A percentile compares a stretch with the other conserved stretches of the same genome.
Evolutionary conservation across 768 basidiomycete genomes (phyloP).

Genomic region (Suillus subluteus): DNA sequence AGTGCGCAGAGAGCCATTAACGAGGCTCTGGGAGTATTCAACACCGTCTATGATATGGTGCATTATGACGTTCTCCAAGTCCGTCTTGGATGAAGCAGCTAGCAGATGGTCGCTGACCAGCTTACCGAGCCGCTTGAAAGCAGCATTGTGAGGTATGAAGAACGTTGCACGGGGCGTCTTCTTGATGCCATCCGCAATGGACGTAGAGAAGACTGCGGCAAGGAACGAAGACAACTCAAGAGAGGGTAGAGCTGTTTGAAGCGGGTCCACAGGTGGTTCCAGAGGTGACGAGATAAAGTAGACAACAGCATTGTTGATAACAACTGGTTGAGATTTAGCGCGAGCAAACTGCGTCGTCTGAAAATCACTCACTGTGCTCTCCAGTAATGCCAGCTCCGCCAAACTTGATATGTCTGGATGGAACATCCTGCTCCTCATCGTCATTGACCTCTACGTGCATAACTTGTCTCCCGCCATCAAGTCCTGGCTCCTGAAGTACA

Average conservation of each 20-base stretch:
- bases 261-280: slow-evolving; percentile 77
- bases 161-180: slow-evolving; percentile 73
- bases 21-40: slow-evolving; percentile 66
- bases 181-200: slow-evolving; percentile 71
- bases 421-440: slow-evolving; percentile 48
- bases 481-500: slow-evolving; percentile 69
- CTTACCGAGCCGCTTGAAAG: slow-evolving; percentile 82
- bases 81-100: slow-evolving; percentile 72
- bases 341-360: slow-evolving; percentile 15
- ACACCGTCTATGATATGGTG: slow-evolving; percentile 84
- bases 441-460: slow-evolving; percentile 65
- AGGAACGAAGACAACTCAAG: slow-evolving; percentile 92
- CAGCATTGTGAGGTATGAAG: slow-evolving; percentile 87
- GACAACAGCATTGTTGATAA: slow-evolving; percentile 77
- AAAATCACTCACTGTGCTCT: slow-evolving; percentile 61
- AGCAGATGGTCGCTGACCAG: slow-evolving; percentile 89
- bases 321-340: slow-evolving; percentile 46
- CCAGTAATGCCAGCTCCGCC: slow-evolving; percentile 82
- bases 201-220: slow-evolving; percentile 86
- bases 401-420: slow-evolving; percentile 68
- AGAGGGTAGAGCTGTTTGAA: slow-evolving; percentile 79
- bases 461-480: slow-evolving; percentile 73
- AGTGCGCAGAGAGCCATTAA: slow-evolving; percentile 68
- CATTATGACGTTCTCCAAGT: slow-evolving; percentile 82
- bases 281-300: slow-evolving; percentile 89